Base-by-base conservation (phyloP, 2,329 filamentous ascomycete genomes). In the Monosporascus sp. region DNA sequence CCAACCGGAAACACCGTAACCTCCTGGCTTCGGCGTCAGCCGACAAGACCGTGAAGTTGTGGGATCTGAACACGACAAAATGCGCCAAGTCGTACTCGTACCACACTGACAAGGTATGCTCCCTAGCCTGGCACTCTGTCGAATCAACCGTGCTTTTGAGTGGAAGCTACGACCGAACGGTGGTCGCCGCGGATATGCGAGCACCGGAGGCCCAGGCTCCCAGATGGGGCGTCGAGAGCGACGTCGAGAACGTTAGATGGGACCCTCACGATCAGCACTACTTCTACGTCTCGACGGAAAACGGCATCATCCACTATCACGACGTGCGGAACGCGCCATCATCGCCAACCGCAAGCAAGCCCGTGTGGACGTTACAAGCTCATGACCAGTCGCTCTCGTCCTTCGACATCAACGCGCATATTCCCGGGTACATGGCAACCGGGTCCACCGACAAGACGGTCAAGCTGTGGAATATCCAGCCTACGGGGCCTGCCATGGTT, bases 61-160 rank as follows among this genome's bases (percentile, higher is more conserved):
- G 94, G 94, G 94, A 99, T 70, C 78, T 99, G 58, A 89, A 91
- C 75, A 97, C 91, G 3, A 82, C 89, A 56, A 91, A 87, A 71
- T 96, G 91, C 72, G 94, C 94, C 64, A 94, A 97, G 75, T 97
- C 92, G 45, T 99, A 99, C 78, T 81, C 84, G 17, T 90, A 96
- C 74, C 94, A 99, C 75, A 96, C 90, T 37, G 94, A 97, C 79
- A 99, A 99, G 76, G 92, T 97, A 60, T 99, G 92, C 80, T 91
- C 93, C 22, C 76, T 99, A 53, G 88, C 93, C 60, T 99, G 95
- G 94, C 91, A 97, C 76, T 82, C 89, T 0, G 82, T 80, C 44
- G 89, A 97, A 70, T 85, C 92, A 3, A 97, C 94, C 0, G 85
- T 96, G 20, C 80, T 99, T 24, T 80, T 99, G 55, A 96, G 88